Conservation (phyloP, 139 green algal genomes). For the Eudorina sp. region DNA sequence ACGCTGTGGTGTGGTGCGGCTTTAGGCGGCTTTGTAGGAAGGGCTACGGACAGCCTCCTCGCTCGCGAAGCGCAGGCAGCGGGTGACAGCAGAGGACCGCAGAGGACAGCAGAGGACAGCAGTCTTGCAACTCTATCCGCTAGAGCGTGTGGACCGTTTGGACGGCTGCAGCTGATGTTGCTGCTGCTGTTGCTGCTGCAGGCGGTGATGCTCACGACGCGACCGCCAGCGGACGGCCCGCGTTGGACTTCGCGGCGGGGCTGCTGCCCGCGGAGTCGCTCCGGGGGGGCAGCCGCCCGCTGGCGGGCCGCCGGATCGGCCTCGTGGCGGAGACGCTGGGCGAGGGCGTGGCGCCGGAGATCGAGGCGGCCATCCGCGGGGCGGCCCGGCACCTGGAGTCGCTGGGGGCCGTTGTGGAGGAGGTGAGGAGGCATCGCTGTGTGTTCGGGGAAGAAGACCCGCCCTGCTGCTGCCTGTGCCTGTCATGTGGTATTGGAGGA, state of each 20-base stretch:
- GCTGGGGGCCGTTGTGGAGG: constrained; percentile 85
- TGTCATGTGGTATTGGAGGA: too few relatives aligned
- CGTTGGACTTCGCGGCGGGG: constrained; percentile 58
- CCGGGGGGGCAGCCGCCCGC: constrained; percentile 54
- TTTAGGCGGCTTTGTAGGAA: too few relatives aligned
- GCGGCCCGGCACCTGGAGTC: constrained; percentile 78
- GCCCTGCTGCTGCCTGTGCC: too few relatives aligned
- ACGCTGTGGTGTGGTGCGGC: too few relatives aligned
- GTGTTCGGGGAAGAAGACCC: not conserved
- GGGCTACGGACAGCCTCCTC: too few relatives aligned
- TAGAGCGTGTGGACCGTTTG: too few relatives aligned
- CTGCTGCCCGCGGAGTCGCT: constrained; percentile 68
- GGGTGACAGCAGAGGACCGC: too few relatives aligned
- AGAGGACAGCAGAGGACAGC: too few relatives aligned
- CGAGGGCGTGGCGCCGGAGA: constrained; percentile 75
- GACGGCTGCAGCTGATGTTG: too few relatives aligned
- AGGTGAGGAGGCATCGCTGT: constrained; percentile 60
- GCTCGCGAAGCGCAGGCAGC: too few relatives aligned
- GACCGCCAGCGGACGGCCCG: constrained; percentile 65
- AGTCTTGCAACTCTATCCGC: too few relatives aligned
- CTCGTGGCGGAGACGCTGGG: constrained; percentile 90
- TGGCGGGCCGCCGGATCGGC: constrained; percentile 81
- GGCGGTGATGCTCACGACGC: constrained; percentile 79
- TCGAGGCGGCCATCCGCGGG: constrained; percentile 56
- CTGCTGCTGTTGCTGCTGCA: too few relatives aligned